These are phyloP conservation scores for Scolecobasidium constrictum DNA, from an alignment of 2,329 filamentous ascomycete species.

Conservation along the genomic window DNA sequence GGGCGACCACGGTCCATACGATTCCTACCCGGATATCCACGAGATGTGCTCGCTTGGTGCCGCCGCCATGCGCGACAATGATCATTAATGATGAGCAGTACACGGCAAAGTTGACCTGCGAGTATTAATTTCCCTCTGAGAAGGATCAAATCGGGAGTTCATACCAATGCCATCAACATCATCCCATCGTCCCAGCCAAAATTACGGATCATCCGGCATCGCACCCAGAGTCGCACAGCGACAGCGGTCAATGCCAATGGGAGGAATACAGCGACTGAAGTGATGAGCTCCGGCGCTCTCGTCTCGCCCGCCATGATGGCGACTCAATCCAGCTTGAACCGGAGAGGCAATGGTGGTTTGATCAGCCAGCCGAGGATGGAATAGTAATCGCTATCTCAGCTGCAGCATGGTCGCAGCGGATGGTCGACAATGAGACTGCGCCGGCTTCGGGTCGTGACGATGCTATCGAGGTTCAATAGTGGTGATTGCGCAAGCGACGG, in stretches of 20 bases:
- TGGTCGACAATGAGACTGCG: too few relatives aligned
- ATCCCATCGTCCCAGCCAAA: constrained; percentile 10
- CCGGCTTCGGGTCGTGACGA: too few relatives aligned
- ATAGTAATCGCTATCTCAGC: too few relatives aligned
- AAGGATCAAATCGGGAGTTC: too few relatives aligned
- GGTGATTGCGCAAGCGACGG: too few relatives aligned
- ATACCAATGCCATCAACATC: constrained; percentile 10
- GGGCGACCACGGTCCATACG: constrained; percentile 17
- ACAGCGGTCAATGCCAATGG: constrained; percentile 6
- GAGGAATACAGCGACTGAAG: constrained; percentile 9
- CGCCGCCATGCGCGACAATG: constrained; percentile 8
- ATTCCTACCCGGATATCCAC: not conserved
- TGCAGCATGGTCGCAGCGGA: too few relatives aligned
- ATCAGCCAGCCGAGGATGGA: too few relatives aligned
- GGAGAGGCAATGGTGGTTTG: too few relatives aligned
- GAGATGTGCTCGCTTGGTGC: constrained; percentile 4
- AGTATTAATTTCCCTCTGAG: too few relatives aligned
- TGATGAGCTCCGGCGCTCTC: constrained; percentile 7
- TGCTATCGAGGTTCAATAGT: too few relatives aligned
- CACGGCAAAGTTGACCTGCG: constrained; percentile 8
- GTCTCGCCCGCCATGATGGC: constrained; percentile 1
- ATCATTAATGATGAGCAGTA: constrained; percentile 7
- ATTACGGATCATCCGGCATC: constrained; percentile 8
- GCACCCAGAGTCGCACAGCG: constrained; percentile 8
- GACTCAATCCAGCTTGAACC: not conserved